These are phyloP conservation scores for Cicer yamashitae DNA, from an alignment of 306 rosid genomes.

Conservation along the genomic window DNA sequence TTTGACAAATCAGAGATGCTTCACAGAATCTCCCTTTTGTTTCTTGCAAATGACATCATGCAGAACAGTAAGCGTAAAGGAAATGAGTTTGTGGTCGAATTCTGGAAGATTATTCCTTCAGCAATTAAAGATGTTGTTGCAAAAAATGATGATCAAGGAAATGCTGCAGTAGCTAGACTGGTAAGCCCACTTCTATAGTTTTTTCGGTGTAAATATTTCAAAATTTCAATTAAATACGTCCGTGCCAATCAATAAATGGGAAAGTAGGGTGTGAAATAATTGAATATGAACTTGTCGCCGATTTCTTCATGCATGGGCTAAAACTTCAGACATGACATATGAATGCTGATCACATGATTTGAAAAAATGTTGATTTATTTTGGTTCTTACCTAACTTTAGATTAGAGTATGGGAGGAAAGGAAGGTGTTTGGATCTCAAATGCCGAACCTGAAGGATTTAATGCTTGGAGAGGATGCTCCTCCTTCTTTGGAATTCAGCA, in stretches of 20 bases:
- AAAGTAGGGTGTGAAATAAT: background rate
- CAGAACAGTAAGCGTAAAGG: slow-evolving; percentile 96
- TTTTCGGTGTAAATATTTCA: slow-evolving; percentile 35
- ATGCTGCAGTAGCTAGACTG: slow-evolving; percentile 68
- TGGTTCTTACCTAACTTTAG: slow-evolving; percentile 51
- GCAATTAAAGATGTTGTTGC: slow-evolving; percentile 73
- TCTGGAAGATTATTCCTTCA: slow-evolving; percentile 88
- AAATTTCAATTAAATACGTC: background rate
- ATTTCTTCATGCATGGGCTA: slow-evolving; percentile 29
- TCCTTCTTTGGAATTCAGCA: slow-evolving; percentile 72
- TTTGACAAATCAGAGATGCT: slow-evolving; percentile 66
- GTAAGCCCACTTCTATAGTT: slow-evolving; percentile 52
- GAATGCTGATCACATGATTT: slow-evolving; percentile 37
- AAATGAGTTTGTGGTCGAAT: slow-evolving; percentile 88
- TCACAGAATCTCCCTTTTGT: slow-evolving; percentile 79
- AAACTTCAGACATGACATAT: slow-evolving; percentile 14
- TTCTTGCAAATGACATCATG: slow-evolving; percentile 93
- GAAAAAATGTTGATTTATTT: slow-evolving; percentile 20
- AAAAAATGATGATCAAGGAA: slow-evolving; percentile 68
- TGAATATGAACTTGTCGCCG: slow-evolving; percentile 4
- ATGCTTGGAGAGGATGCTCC: slow-evolving; percentile 85
- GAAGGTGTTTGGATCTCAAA: slow-evolving; percentile 83
- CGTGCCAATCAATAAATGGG: slow-evolving; percentile 4
- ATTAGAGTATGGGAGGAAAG: slow-evolving; percentile 91
- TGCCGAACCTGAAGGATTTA: slow-evolving; percentile 69